Base-by-base conservation (phyloP, 768 basidiomycete genomes). In the Asterophora lycoperdoides region DNA sequence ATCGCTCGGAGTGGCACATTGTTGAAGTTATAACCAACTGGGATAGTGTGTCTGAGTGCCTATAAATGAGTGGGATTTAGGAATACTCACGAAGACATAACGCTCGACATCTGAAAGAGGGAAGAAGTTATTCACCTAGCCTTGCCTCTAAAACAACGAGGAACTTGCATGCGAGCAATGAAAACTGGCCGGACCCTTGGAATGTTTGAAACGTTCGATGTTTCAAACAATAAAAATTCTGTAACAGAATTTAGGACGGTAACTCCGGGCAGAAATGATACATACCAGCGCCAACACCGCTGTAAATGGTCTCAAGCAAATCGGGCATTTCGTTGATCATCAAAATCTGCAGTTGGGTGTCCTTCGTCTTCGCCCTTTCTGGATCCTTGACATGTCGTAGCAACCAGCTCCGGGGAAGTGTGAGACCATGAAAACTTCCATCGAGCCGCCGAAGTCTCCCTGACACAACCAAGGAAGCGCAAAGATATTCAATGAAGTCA, bases 361-460 rank as follows among this genome's bases (percentile, higher is more conserved):
- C 4, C 18, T 39, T 39, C 39, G 40, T 54, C 42, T 56, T 26
- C 14, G 34, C 50, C 34, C n/a, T 6, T n/a, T 33, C 50, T 29
- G 4, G 54, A 28, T 59, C 51, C 32, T 44, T 42, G 8, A 64
- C 50, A 45, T 61, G 44, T 14, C 52, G 49, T 13, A 65, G 29
- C 15, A 81, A 56, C 81, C 81, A 85, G 44, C 71, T 75, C 2
- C 71, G 71, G 0, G 83, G 83, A 29, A 85, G 67, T 4, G 74
- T 73, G 20, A 80, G 54, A 13, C 69, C 66, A 56, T 83, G 75
- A 0, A 80, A 59, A 13, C 53, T 38, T 37, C 55, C 36, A 3
- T 17, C 23, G 23, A 23, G 17, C 10, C 52, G 33, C 23, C 56
- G 53, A 47, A 62, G 58, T 0, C 60, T 62, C 35, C 58, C 56